Base-by-base conservation (phyloP, 306 rosid genomes). In the Rosa lucieae region DNA sequence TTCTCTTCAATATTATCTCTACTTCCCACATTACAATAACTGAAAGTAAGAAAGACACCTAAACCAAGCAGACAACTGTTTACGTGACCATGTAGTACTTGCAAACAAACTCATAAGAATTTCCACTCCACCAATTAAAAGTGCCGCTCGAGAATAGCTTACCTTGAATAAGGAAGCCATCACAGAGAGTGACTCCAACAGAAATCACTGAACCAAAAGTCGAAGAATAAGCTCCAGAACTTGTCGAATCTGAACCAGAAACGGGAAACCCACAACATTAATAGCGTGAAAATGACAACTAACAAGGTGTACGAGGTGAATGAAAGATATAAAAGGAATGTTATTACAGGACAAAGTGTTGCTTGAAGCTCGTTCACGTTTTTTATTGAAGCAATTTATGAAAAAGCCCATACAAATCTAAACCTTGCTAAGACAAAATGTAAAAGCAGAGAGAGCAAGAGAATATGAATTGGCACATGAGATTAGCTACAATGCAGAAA, bases 161-260 rank as follows among this genome's bases (percentile, higher is more conserved):
- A 81, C 94, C 94, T 86, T 90, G 82, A 90, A 90, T 37, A 90
- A 75, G 32, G 81, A 86, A 76, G 94, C 94, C 94, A 90, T 90
- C 43, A 55, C 69, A 4, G 62, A 6, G 48, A 0, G 47, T 2
- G 37, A 46, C 79, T 37, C 44, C 56, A 61, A 63, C 46, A 49
- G 58, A 5, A 44, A 46, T 17, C 59, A 69, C 51, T 8, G 23
- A 59, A 13, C 13, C 23, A n/a, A 13, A 21, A 37, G 3, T n/a
- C 44, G 13, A 21, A 37, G 20, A 73, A 56, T 20, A 43, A 75
- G 42, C 37, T 15, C 53, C 29, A 17, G 44, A 44, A 20, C 77
- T 72, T 72, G 80, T 66, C 80, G 39, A 69, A 81, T 69, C 82
- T 46, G 76, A 14, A 84, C 65, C 77, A 70, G 17, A 56, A 82